Percentiles rank a stretch among this genome's conserved stretches.
phyloP scores from a whole-genome alignment of 2,329 filamentous ascomycete species.

The Parastagonospora nodorum region DNA sequence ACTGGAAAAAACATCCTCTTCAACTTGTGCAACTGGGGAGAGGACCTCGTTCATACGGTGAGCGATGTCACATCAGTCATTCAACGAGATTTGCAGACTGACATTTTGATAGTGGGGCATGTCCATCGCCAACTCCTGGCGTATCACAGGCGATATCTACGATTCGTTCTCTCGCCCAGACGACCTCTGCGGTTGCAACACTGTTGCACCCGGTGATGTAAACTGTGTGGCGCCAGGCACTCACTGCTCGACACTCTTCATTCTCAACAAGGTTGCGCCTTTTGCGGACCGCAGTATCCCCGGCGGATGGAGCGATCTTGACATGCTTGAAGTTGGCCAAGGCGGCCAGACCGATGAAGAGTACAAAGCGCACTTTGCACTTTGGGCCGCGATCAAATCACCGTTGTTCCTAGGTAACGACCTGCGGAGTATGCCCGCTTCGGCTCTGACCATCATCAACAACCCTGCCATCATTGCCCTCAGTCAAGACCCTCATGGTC shows the following conservation, averaged over 20 bases:
- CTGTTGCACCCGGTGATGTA: constrained; percentile 25
- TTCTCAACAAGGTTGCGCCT: constrained; percentile 35
- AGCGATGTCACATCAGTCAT: neutral
- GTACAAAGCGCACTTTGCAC: constrained; percentile 47
- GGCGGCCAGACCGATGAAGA: constrained; percentile 38
- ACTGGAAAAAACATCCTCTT: constrained; percentile 32
- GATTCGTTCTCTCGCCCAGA: constrained; percentile 36
- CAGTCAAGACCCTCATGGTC: constrained; percentile 30
- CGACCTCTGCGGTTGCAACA: constrained; percentile 33
- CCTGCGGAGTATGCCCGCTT: constrained; percentile 44
- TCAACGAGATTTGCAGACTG: neutral
- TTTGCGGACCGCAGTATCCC: constrained; percentile 34
- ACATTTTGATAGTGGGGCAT: constrained; percentile 36
- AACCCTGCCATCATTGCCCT: constrained; percentile 40
- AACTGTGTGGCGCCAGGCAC: constrained; percentile 34
- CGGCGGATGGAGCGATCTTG: constrained; percentile 38
- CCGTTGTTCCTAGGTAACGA: constrained; percentile 52
- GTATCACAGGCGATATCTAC: constrained; percentile 38
- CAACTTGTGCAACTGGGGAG: constrained; percentile 45
- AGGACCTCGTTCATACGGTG: constrained; percentile 35
- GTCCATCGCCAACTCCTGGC: constrained; percentile 43
- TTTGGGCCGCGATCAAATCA: constrained; percentile 50
- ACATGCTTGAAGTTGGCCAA: constrained; percentile 39
- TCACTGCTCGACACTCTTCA: constrained; percentile 35
- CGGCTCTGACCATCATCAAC: constrained; percentile 48